These are phyloP conservation scores for Penicillium paneum DNA, from an alignment of 2,329 filamentous ascomycete genomes.

Conservation along the genomic window DNA sequence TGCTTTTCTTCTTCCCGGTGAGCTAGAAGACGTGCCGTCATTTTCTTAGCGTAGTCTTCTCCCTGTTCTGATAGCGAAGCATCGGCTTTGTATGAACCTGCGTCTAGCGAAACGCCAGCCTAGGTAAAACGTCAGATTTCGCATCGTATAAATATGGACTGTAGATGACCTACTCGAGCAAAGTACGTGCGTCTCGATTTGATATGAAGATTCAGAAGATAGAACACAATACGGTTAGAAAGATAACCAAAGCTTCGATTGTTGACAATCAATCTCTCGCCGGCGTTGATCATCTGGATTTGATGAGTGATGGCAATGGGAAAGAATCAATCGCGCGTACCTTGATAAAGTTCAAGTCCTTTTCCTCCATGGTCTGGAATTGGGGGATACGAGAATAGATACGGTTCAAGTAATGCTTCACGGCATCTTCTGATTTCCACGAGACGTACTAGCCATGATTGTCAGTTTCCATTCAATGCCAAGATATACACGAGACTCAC, in stretches of 20 bases:
- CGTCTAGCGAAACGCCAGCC: slow-evolving; percentile 79
- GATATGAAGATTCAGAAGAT: slow-evolving; percentile 95
- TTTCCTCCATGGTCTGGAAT: slow-evolving; percentile 95
- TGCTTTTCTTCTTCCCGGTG: slow-evolving; percentile 80
- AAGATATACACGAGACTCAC: slow-evolving; percentile 50
- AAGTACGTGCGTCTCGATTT: slow-evolving; percentile 94
- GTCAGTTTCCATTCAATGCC: slow-evolving; percentile 7
- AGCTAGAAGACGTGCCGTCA: slow-evolving; percentile 77
- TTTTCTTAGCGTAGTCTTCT: slow-evolving; percentile 73
- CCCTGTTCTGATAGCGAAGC: slow-evolving; percentile 79
- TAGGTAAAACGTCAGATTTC: slow-evolving; percentile 25
- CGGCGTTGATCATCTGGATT: slow-evolving; percentile 85
- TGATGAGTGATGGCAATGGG: slow-evolving; percentile 11
- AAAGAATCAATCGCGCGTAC: slow-evolving; percentile 24
- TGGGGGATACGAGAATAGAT: slow-evolving; percentile 91
- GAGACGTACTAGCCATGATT: slow-evolving; percentile 66
- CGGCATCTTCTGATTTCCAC: slow-evolving; percentile 89
- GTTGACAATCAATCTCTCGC: slow-evolving; percentile 89
- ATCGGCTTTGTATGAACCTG: slow-evolving; percentile 89
- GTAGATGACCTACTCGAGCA: slow-evolving; percentile 56
- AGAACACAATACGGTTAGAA: slow-evolving; percentile 96
- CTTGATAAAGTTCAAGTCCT: slow-evolving; percentile 93
- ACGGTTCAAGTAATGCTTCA: slow-evolving; percentile 82
- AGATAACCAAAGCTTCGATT: slow-evolving; percentile 96
- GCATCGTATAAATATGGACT: neutral